Base-by-base conservation (phyloP, 345 rosid species). In the Rhizophora apiculata region DNA sequence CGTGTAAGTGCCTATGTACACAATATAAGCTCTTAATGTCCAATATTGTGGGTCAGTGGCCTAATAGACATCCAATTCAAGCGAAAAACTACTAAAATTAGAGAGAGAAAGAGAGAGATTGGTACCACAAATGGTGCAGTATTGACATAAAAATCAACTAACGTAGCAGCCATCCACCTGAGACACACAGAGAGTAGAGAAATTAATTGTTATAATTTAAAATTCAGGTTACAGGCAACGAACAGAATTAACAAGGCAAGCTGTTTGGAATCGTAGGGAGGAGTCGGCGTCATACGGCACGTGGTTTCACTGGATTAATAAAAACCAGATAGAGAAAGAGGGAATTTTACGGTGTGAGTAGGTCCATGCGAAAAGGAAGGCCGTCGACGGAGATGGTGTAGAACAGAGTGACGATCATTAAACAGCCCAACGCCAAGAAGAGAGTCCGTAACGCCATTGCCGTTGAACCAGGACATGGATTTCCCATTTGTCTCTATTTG, bases 111-210 rank as follows among this genome's bases (percentile, higher is more conserved):
- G 37, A 34, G 37, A 34, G 37, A 7, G 26, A 26, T 9, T 31
- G n/a, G 49, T 82, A 93, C 98, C 83, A 72, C 92, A 10, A 93
- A 58, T 65, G 92, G 84, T 0, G 80, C 79, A 11, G 84, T 20
- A 34, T 86, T 82, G 63, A 87, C 85, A 63, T 81, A 93, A 83
- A 78, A 88, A 85, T 93, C 98, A 19, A 93, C 66, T 74, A 93
- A 57, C 60, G 93, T 84, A 34, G 93, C 90, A 15, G 53, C 61
- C 86, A 86, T 85, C 98, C 98, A 93, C 78, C 98, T 93, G 82
- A 54, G 81, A 72, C 6, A 11, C 3, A 19, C 5, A 2, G 52
- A 55, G 18, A 4, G 68, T 3, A 24, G 2, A 24, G 6, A 9
- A 10, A 56, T 43, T 2, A 5, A 43, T 43, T 43, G 5, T 43